These are phyloP conservation scores for Scenedesmus sp. DNA, from an alignment of 163 green algal genomes.

Conservation along the genomic window DNA sequence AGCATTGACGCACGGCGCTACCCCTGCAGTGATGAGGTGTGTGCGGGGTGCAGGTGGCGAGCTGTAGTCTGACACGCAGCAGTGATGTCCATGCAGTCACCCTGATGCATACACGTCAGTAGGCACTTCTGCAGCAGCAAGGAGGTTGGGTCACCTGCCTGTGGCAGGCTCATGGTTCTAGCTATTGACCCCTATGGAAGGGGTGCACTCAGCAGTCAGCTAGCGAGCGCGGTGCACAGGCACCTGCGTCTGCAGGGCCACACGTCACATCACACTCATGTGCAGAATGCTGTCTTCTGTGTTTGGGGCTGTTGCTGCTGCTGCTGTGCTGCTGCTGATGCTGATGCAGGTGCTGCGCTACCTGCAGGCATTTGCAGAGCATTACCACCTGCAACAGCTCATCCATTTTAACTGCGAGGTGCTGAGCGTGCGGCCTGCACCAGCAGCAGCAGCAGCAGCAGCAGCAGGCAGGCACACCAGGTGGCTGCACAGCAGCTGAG, in stretches of 20 bases:
- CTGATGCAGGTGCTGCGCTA: conserved; percentile 51
- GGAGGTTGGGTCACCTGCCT: neutral
- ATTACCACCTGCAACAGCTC: conserved; percentile 17
- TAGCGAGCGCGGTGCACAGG: too few species aligned
- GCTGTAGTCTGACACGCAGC: neutral
- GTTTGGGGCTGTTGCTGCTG: neutral
- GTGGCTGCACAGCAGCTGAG: neutral
- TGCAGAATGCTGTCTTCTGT: neutral
- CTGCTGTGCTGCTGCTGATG: neutral
- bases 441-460: conserved; percentile 15
- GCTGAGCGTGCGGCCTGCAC: neutral
- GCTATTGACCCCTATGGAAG: too few species aligned
- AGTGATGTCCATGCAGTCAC: too few species aligned
- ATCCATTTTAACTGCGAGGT: conserved; percentile 20
- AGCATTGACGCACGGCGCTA: conserved; percentile 14
- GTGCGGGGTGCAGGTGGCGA: neutral
- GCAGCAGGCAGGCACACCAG: neutral
- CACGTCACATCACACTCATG: too few species aligned
- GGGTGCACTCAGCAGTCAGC: too few species aligned
- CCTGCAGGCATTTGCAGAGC: conserved; percentile 45
- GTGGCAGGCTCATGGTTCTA: too few species aligned
- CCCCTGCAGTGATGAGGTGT: conserved; percentile 36
- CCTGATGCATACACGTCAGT: neutral
- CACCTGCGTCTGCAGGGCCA: too few species aligned
- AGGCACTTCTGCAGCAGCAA: neutral